A percentile compares a stretch with the other conserved stretches of the same genome.
These are phyloP conservation scores for Starmerella stellata DNA, from an alignment of 805 yeast species.

Conservation along the genomic window DNA sequence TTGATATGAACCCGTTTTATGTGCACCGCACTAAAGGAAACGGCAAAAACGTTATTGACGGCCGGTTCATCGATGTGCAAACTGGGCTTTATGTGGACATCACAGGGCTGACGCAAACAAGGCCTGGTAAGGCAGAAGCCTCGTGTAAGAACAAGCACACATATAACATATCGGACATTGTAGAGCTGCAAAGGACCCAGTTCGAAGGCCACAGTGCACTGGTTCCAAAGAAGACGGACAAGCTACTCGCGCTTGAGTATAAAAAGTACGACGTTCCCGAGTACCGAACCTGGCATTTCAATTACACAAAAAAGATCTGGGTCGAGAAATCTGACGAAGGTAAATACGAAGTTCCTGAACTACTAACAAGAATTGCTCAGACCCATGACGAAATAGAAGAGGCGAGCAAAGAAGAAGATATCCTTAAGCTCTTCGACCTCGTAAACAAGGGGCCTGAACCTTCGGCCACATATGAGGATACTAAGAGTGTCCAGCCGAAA, in stretches of 20 bases:
- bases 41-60: constrained; percentile 34
- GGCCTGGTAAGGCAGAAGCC: constrained; percentile 12
- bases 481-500: neutral
- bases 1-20: constrained; percentile 35
- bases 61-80: constrained; percentile 41
- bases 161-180: constrained; percentile 20
- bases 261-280: constrained; percentile 10
- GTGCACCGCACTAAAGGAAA: constrained; percentile 33
- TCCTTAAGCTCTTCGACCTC: too few relatives aligned
- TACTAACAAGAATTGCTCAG: neutral
- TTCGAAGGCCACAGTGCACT: constrained; percentile 41
- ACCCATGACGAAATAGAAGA: neutral
- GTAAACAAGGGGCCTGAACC: too few relatives aligned
- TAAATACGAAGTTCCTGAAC: neutral
- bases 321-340: neutral
- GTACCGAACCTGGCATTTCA: constrained; percentile 16
- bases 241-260: constrained; percentile 27
- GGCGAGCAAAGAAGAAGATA: too few relatives aligned
- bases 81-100: constrained; percentile 44
- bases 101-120: constrained; percentile 29
- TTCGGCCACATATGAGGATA: neutral
- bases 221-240: constrained; percentile 28
- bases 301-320: constrained; percentile 11
- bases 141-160: constrained; percentile 43
- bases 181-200: constrained; percentile 34